Conservation (phyloP, 2,329 filamentous ascomycete species). For the Corniculantispora saksenae region DNA sequence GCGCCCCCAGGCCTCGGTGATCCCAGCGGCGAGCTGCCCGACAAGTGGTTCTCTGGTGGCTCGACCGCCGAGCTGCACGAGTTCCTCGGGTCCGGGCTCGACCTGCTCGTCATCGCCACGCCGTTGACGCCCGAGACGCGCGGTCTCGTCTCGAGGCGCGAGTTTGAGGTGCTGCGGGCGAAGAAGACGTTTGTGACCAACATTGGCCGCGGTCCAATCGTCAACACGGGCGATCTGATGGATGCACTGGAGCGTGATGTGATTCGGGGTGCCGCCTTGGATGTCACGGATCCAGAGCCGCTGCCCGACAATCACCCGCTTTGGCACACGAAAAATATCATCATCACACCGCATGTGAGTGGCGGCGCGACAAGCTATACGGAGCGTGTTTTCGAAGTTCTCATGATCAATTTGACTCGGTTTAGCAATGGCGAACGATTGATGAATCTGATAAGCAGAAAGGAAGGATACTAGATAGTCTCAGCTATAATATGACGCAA, state of each 20-base stretch:
- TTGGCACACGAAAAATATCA: constrained; percentile 69
- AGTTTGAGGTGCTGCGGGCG: constrained; percentile 48
- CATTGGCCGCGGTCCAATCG: constrained; percentile 62
- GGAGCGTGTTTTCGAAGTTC: constrained; percentile 43
- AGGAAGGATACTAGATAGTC: constrained; percentile 30
- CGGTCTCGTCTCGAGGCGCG: constrained; percentile 51
- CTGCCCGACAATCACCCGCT: constrained; percentile 67
- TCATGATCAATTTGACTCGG: constrained; percentile 43
- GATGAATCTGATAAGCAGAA: constrained; percentile 43
- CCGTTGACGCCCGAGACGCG: constrained; percentile 52
- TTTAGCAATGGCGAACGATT: constrained; percentile 39
- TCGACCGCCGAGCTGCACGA: constrained; percentile 46
- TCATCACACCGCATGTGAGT: constrained; percentile 59
- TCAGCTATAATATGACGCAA: neutral
- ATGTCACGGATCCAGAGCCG: constrained; percentile 80
- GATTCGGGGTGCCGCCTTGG: constrained; percentile 67
- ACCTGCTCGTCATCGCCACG: constrained; percentile 53
- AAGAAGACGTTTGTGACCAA: constrained; percentile 66
- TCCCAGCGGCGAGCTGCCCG: constrained; percentile 48
- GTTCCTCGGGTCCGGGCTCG: constrained; percentile 53
- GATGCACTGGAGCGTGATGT: constrained; percentile 52
- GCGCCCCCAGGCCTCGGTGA: constrained; percentile 67
- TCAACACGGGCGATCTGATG: constrained; percentile 59
- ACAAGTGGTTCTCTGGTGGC: constrained; percentile 52
- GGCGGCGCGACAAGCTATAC: constrained; percentile 42